These are phyloP conservation scores for Novymonas esmeraldas DNA, from an alignment of 208 protist species.

Conservation along the genomic window DNA sequence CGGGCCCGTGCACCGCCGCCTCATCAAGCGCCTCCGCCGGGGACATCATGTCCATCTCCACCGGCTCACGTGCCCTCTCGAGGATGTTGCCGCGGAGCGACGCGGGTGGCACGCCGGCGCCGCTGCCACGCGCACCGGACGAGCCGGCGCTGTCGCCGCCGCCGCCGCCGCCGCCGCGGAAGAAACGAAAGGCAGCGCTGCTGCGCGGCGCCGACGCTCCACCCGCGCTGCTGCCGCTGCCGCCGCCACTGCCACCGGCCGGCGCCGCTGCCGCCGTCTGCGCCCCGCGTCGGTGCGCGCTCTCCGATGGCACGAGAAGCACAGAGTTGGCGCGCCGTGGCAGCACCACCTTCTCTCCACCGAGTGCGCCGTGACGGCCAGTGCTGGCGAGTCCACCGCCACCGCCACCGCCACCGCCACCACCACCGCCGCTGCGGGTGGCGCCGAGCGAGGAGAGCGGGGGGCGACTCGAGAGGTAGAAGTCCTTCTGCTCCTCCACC, in stretches of 20 bases:
- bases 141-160: not conserved
- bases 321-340: conserved; percentile 10
- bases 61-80: not conserved
- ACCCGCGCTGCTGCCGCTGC: no score
- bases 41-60: not conserved
- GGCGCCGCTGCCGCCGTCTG: not conserved
- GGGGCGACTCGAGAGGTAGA: conserved; percentile 27
- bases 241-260: not conserved
- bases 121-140: not conserved
- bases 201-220: no score
- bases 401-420: no score
- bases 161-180: not conserved
- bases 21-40: not conserved
- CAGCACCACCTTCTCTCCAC: not conserved
- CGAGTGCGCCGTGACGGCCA: not conserved
- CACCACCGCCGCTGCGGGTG: not conserved
- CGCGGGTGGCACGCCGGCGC: not conserved
- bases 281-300: not conserved
- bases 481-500: not conserved
- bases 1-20: not conserved
- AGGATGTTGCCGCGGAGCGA: not conserved
- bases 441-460: conserved; percentile 18
- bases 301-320: conserved; percentile 23
- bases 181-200: not conserved
- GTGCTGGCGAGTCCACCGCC: not conserved